Conservation (phyloP, 2,329 filamentous ascomycete species). For the Trichoderma sp. region DNA sequence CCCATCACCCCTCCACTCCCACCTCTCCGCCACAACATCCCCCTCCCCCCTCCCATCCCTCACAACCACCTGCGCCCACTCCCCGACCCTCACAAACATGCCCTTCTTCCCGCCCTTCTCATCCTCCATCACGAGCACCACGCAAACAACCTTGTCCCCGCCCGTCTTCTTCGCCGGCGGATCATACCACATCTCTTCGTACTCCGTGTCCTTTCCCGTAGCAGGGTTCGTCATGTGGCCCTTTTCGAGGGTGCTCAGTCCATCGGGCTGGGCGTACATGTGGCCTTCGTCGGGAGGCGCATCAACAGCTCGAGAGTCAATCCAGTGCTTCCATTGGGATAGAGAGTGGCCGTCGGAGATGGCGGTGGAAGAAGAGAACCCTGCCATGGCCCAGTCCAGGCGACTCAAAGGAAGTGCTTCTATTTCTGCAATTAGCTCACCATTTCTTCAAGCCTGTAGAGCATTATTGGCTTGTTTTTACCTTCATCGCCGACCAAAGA, state of each 20-base stretch:
- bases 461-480: neutral
- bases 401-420: constrained; percentile 36
- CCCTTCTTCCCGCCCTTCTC: constrained; percentile 47
- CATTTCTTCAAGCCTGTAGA: too few species aligned
- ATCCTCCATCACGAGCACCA: constrained; percentile 49
- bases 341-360: constrained; percentile 39
- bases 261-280: constrained; percentile 52
- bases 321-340: constrained; percentile 61
- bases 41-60: constrained; percentile 43
- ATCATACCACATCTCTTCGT: constrained; percentile 71
- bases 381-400: constrained; percentile 70
- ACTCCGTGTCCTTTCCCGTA: constrained; percentile 54
- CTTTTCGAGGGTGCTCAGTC: constrained; percentile 54
- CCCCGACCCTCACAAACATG: constrained; percentile 57
- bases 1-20: constrained; percentile 47
- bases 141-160: constrained; percentile 32
- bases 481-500: constrained; percentile 4
- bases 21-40: constrained; percentile 56
- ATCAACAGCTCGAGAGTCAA: constrained; percentile 56
- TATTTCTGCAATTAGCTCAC: neutral
- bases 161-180: constrained; percentile 38
- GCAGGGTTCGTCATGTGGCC: constrained; percentile 64
- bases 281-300: constrained; percentile 58
- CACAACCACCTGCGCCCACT: constrained; percentile 60
- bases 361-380: constrained; percentile 50